A percentile compares a stretch with the other conserved stretches of the same genome.
Conservation (phyloP, 257 asterid genomes). For the Scutellaria barbata region DNA sequence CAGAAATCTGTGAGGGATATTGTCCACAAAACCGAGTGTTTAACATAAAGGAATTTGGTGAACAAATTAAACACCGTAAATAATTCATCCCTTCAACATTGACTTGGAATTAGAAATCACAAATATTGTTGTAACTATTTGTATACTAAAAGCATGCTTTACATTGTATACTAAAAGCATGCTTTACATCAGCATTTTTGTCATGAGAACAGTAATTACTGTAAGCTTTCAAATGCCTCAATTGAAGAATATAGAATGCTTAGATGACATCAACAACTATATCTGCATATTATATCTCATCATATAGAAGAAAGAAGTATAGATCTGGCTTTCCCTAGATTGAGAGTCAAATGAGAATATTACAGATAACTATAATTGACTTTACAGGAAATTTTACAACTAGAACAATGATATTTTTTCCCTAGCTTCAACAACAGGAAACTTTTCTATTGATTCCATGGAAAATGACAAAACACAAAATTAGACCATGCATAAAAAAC, state of each 20-base stretch:
- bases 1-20: slow-evolving; percentile 22
- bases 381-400: slow-evolving; percentile 26
- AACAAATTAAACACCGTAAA: not conserved
- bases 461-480: not conserved
- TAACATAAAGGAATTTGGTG: slow-evolving; percentile 15
- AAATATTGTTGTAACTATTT: not conserved
- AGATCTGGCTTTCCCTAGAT: slow-evolving; percentile 6
- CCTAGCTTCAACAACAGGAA: slow-evolving; percentile 4
- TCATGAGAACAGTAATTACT: slow-evolving; percentile 2
- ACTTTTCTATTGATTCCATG: not conserved
- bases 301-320: not conserved
- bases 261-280: not conserved
- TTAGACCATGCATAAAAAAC: not conserved
- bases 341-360: slow-evolving; percentile 10
- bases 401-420: not conserved
- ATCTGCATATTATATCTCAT: not conserved
- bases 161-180: not conserved
- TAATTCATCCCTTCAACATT: slow-evolving; percentile 19
- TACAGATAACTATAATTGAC: not conserved
- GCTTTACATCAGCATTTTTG: slow-evolving; percentile 9
- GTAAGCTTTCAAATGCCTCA: slow-evolving; percentile 22
- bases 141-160: not conserved
- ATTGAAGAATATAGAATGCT: not conserved
- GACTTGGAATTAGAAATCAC: not conserved
- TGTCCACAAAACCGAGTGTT: not conserved